Conservation (phyloP, 352 stramenopile genomes). For the Blastocystis sp. region DNA sequence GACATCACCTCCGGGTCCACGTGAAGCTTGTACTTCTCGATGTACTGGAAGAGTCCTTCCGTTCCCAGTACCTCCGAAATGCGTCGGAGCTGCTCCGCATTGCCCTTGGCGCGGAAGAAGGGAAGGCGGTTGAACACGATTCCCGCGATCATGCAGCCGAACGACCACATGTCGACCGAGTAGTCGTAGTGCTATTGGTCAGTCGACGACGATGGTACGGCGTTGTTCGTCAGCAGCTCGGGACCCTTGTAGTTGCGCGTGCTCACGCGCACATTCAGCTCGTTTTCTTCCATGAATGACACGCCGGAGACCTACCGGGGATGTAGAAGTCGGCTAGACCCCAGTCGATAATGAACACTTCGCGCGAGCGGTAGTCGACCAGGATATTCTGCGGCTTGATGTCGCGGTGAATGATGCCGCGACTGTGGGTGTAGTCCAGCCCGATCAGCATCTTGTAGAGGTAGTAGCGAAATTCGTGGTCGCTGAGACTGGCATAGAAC, state of each 20-base stretch:
- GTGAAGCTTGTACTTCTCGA: constrained; percentile 95
- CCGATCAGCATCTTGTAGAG: constrained; percentile 86
- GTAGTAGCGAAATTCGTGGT: constrained; percentile 78
- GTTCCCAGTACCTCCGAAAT: constrained; percentile 92
- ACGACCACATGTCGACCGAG: constrained; percentile 94
- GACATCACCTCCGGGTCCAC: constrained; percentile 95
- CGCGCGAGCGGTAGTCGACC: constrained; percentile 93
- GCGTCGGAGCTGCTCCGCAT: constrained; percentile 97
- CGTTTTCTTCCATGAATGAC: neutral
- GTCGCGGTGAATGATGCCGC: constrained; percentile 98
- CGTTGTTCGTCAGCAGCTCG: constrained; percentile 72
- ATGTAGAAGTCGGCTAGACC: constrained; percentile 98
- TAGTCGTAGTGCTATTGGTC: constrained; percentile 99
- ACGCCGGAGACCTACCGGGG: constrained; percentile 61
- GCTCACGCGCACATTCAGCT: constrained; percentile 86
- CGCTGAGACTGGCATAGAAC: neutral
- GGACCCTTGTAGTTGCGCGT: constrained; percentile 97
- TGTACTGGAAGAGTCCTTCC: constrained; percentile 92
- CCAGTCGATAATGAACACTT: constrained; percentile 97
- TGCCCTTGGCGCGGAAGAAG: constrained; percentile 97
- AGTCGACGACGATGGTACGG: constrained; percentile 62
- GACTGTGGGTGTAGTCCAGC: constrained; percentile 94
- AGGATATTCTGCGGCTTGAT: constrained; percentile 98
- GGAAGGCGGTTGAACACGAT: constrained; percentile 95
- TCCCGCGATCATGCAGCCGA: constrained; percentile 88